phyloP scores from a whole-genome alignment of 805 yeast genomes.

The Candida insectalens region DNA sequence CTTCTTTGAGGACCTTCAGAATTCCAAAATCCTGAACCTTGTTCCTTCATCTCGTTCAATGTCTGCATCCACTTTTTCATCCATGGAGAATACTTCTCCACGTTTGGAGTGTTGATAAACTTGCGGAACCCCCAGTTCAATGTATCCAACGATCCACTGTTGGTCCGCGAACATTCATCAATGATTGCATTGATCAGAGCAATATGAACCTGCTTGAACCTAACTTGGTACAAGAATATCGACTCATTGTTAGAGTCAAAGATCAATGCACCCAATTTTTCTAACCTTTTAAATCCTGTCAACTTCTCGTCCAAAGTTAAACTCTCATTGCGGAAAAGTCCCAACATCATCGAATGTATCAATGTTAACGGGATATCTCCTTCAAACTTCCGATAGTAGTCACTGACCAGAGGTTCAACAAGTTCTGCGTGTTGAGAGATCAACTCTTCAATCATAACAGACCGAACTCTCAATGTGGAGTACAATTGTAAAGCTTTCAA shows the following conservation, averaged over 20 bases:
- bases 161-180: conserved; percentile 10
- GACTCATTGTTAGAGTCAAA: conserved; percentile 8
- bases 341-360: conserved; percentile 18
- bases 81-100: conserved; percentile 4
- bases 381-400: conserved; percentile 13
- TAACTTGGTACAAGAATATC: conserved; percentile 8
- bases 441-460: conserved; percentile 10
- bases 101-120: conserved; percentile 8
- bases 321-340: conserved; percentile 9
- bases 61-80: conserved; percentile 13
- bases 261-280: conserved; percentile 13
- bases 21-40: conserved; percentile 18
- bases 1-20: background rate
- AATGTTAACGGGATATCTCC: conserved; percentile 15
- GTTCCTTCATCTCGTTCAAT: conserved; percentile 14
- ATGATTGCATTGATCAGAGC: conserved; percentile 15
- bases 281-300: conserved; percentile 12
- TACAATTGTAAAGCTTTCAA: conserved; percentile 4
- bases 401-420: conserved; percentile 7
- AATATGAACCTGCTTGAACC: conserved; percentile 7
- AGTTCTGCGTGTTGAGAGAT: conserved; percentile 8
- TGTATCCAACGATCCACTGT: conserved; percentile 12
- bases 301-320: conserved; percentile 11
- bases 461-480: conserved; percentile 12
- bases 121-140: conserved; percentile 20